These are phyloP conservation scores for Saccharomycopsis crataegensis DNA, from an alignment of 1,139 yeast genomes.

Conservation along the genomic window DNA sequence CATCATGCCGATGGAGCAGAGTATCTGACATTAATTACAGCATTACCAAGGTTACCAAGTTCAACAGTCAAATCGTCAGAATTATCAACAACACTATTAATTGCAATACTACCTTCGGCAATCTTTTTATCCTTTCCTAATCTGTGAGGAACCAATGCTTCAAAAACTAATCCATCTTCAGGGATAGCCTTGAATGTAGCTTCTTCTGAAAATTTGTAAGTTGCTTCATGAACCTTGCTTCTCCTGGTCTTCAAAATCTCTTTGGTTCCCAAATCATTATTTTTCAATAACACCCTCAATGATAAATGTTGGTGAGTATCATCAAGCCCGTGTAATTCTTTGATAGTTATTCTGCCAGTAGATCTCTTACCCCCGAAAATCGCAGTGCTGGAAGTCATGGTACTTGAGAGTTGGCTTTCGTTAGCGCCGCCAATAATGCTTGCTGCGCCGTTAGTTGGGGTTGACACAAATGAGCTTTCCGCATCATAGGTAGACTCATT, in stretches of 20 bases:
- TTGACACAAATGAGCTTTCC: neutral
- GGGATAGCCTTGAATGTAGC: constrained; percentile 60
- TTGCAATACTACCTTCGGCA: constrained; percentile 42
- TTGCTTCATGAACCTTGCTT: constrained; percentile 43
- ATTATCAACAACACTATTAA: constrained; percentile 7
- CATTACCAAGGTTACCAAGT: constrained; percentile 3
- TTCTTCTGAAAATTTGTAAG: constrained; percentile 56
- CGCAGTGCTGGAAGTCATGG: neutral
- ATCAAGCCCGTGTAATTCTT: constrained; percentile 30
- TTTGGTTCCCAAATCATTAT: constrained; percentile 43
- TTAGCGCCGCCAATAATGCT: neutral
- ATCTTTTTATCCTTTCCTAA: constrained; percentile 65
- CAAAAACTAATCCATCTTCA: constrained; percentile 50
- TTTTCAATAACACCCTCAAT: constrained; percentile 45
- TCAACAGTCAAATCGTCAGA: constrained; percentile 10
- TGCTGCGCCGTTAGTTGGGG: neutral
- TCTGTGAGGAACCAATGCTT: constrained; percentile 60
- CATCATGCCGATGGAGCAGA: neutral
- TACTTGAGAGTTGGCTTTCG: neutral
- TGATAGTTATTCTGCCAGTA: constrained; percentile 16
- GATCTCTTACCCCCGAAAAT: constrained; percentile 11
- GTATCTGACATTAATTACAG: constrained; percentile 9
- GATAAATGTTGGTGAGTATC: constrained; percentile 32
- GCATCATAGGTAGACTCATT: constrained; percentile 5
- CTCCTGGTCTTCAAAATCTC: constrained; percentile 61